Evolutionary conservation across 441 rosid species (phyloP), one percentile per base, ranked within the genome.

Genomic region (Arabidopsis lyrata): DNA sequence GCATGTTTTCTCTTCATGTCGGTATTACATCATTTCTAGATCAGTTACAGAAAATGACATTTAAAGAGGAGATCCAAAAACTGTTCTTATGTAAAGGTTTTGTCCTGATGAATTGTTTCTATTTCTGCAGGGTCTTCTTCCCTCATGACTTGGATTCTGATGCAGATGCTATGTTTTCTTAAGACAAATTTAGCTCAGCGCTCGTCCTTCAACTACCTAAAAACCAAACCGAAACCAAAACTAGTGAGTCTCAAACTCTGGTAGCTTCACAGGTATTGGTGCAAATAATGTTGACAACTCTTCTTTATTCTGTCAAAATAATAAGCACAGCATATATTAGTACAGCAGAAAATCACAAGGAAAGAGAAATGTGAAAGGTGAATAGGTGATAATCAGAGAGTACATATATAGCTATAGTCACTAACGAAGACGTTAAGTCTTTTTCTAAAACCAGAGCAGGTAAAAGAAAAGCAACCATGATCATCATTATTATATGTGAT

Each of bases 141-240:
- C 97, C 95, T 66, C 93, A 89, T 2, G 99, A 94, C 68, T 69
- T 85, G 81, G 97, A 90, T 80, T 75, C 97, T 22, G 86, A 88
- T 9, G 95, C 93, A 47, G 92, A 90, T 78, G 90, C 96, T 76
- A 72, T 88, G 68, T 92, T 90, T 78, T 86, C 89, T 0, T 83
- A 70, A 20, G 98, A 97, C 71, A 87, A 6, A 49, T 90, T 81
- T n/a, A 92, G 79, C 97, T 83, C 78, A 92, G 53, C 35, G 95
- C 90, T 54, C 99, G 84, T 14, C 96, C 99, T 83, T 95, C 93
- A 24, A 92, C 85, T 82, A 88, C 99, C 99, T 92, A 60, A 61
- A 20, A 20, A 20, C 20, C 20, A 20, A 20, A 20, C 20, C 20
- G 20, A 12, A 61, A 54, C 52, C 34, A 10, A 73, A 53, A 34